phyloP scores from a whole-genome alignment of 2,329 filamentous ascomycete species.

The Calonectria hawksworthii region DNA sequence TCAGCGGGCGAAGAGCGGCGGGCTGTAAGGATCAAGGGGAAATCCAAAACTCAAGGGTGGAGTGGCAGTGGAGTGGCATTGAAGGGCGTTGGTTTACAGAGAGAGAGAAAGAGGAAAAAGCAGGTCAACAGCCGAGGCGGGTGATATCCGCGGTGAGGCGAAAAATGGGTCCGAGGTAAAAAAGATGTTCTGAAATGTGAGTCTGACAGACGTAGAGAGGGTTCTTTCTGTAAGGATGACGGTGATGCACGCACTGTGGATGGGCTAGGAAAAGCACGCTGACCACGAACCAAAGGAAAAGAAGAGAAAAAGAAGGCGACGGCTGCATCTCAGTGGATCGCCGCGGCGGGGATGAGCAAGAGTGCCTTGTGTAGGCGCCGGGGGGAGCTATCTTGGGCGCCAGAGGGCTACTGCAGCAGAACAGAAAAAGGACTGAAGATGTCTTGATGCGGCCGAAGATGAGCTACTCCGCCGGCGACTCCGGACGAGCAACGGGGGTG shows the following conservation, averaged over 20 bases:
- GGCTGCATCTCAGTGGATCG: constrained; percentile 25
- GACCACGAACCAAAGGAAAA: constrained; percentile 14
- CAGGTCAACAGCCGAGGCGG: constrained; percentile 12
- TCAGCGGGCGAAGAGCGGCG: constrained; percentile 20
- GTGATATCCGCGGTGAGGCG: constrained; percentile 17
- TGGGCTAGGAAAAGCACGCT: constrained; percentile 16
- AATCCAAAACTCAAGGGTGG: background rate
- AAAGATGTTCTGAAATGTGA: constrained; percentile 1
- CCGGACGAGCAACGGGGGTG: constrained; percentile 40
- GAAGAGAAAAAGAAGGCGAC: background rate
- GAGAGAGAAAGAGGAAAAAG: background rate
- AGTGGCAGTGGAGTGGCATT: background rate
- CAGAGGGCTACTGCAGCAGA: constrained; percentile 38
- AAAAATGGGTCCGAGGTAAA: constrained; percentile 16
- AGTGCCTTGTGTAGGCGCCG: constrained; percentile 16
- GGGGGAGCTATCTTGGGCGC: constrained; percentile 1
- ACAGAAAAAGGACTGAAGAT: constrained; percentile 40
- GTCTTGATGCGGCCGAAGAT: constrained; percentile 39
- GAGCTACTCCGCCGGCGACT: constrained; percentile 46
- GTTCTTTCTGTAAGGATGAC: background rate
- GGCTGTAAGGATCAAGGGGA: constrained; percentile 15
- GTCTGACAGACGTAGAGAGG: constrained; percentile 20
- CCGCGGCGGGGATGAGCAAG: background rate
- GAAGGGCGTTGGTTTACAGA: constrained; percentile 4
- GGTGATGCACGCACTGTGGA: background rate